Evolutionary conservation across 371 early-diverging fungal species (phyloP).

Genomic region (Rhizopus delemar): DNA sequence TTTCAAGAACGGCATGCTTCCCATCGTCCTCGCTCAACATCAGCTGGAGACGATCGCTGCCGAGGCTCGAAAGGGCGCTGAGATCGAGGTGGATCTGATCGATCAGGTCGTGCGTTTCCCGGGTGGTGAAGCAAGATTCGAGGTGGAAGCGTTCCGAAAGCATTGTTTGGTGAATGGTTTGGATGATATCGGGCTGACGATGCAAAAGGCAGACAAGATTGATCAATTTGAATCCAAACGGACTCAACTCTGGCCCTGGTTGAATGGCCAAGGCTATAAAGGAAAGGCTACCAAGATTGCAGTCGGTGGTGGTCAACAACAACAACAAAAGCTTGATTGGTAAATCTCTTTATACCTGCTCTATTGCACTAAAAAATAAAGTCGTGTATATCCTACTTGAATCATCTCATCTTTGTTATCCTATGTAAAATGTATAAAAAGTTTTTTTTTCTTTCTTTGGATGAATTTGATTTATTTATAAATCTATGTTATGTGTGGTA

Average conservation of each 20-base stretch:
- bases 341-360: conserved; percentile 17
- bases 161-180: conserved; percentile 67
- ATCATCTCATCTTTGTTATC: too few relatives aligned
- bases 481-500: too few relatives aligned
- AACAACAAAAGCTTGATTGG: conserved; percentile 52
- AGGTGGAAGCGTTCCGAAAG: conserved; percentile 62
- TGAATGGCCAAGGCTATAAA: conserved; percentile 57
- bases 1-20: conserved; percentile 75
- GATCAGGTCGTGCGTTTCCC: conserved; percentile 47
- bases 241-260: conserved; percentile 61
- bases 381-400: too few relatives aligned
- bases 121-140: conserved; percentile 48
- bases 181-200: conserved; percentile 72
- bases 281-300: conserved; percentile 42
- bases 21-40: conserved; percentile 46
- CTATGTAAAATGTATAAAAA: too few relatives aligned
- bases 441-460: too few relatives aligned
- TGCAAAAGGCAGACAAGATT: conserved; percentile 62
- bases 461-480: too few relatives aligned
- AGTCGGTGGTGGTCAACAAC: conserved; percentile 22
- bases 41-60: conserved; percentile 45
- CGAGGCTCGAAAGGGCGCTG: conserved; percentile 46
- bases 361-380: too few relatives aligned
- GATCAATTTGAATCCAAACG: conserved; percentile 55
- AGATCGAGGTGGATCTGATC: conserved; percentile 60